Percentiles rank a stretch among this genome's conserved stretches.
These are phyloP conservation scores for Cucurbita ficifolia DNA, from an alignment of 306 rosid species.

Conservation along the genomic window DNA sequence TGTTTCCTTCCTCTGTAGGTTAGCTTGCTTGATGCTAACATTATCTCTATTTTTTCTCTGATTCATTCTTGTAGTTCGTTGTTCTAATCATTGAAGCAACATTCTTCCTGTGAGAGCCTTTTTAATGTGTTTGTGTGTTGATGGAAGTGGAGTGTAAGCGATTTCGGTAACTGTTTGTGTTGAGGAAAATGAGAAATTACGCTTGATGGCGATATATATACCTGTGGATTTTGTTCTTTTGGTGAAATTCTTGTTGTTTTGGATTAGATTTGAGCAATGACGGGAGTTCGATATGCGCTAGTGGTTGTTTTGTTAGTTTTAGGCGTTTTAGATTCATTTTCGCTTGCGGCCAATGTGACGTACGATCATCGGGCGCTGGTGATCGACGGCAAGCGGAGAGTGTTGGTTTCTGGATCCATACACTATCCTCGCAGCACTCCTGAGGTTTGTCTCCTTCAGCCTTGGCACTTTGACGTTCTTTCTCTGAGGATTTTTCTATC, in stretches of 20 bases:
- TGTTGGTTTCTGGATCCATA: constrained; percentile 79
- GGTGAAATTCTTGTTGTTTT: not conserved
- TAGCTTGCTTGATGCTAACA: not conserved
- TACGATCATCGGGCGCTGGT: constrained; percentile 79
- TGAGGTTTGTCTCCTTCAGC: constrained; percentile 24
- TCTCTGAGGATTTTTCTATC: not conserved
- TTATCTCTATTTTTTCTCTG: not conserved
- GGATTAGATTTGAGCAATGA: constrained; percentile 22
- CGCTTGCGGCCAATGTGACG: constrained; percentile 42
- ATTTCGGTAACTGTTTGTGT: not conserved
- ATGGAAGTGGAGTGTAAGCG: not conserved
- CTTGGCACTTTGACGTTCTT: not conserved
- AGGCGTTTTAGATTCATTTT: constrained; percentile 17
- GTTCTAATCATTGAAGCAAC: constrained; percentile 30
- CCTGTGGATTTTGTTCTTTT: not conserved
- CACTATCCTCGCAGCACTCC: constrained; percentile 98
- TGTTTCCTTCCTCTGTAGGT: not conserved
- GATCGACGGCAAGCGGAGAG: constrained; percentile 63
- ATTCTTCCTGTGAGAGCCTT: not conserved
- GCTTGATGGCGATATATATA: not conserved
- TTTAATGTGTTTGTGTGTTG: not conserved
- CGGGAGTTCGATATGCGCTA: constrained; percentile 12
- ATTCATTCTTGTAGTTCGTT: constrained; percentile 14
- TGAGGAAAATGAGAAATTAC: not conserved
- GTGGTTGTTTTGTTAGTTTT: constrained; percentile 26